Conservation (phyloP, 73 alveolate species). For the Stentor coeruleus region DNA sequence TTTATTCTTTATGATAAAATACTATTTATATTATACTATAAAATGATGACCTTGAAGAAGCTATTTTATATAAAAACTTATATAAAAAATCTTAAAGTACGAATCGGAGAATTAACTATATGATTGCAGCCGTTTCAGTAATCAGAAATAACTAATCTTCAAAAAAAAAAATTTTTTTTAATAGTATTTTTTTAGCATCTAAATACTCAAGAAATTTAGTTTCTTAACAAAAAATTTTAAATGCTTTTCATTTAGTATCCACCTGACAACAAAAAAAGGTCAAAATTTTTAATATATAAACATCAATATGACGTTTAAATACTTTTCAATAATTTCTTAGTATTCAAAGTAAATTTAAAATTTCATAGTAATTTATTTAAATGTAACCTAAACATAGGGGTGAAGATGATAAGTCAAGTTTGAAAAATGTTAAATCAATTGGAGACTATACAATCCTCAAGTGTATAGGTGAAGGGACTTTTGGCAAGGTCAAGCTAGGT, state of each 20-base stretch:
- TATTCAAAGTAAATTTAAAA: not conserved
- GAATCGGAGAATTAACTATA: too few relatives aligned
- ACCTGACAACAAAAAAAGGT: not conserved
- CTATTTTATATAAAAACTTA: too few relatives aligned
- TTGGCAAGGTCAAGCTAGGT: slow-evolving; percentile 84
- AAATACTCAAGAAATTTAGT: not conserved
- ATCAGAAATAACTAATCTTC: too few relatives aligned
- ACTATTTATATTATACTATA: too few relatives aligned
- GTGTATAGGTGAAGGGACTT: slow-evolving; percentile 84
- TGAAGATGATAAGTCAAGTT: not conserved
- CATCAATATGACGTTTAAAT: not conserved
- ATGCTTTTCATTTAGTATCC: not conserved
- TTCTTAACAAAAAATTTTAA: not conserved
- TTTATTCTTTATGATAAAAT: too few relatives aligned
- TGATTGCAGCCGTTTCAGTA: too few relatives aligned
- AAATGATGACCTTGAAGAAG: too few relatives aligned
- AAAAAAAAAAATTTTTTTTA: too few relatives aligned
- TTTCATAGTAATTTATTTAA: too few relatives aligned
- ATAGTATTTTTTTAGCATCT: too few relatives aligned
- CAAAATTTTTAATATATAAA: not conserved
- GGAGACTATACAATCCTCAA: slow-evolving; percentile 36
- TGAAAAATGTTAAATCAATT: not conserved
- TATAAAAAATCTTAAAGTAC: too few relatives aligned
- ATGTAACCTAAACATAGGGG: not conserved
- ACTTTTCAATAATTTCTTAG: not conserved